phyloP scores from a whole-genome alignment of 2,329 filamentous ascomycete genomes.

The Colletotrichum scovillei region DNA sequence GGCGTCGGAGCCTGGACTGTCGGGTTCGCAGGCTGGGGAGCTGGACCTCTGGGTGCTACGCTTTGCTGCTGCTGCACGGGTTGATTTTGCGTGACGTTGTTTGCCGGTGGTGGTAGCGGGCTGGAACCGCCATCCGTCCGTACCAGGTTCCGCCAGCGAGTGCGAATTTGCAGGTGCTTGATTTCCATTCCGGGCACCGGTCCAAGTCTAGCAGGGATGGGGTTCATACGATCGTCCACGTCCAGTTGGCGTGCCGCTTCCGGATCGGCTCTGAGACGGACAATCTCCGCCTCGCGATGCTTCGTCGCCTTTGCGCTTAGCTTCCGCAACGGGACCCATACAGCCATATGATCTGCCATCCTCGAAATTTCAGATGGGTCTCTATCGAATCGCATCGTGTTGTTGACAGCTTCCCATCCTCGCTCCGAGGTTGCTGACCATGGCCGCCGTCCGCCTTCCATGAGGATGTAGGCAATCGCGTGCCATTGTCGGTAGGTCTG shows the following conservation, averaged over 20 bases:
- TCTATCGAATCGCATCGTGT: slow-evolving; percentile 47
- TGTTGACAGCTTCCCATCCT: slow-evolving; percentile 59
- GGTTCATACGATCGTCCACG: slow-evolving; percentile 57
- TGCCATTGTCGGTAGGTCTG: slow-evolving; percentile 65
- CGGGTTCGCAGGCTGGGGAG: slow-evolving; percentile 1
- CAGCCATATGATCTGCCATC: slow-evolving; percentile 57
- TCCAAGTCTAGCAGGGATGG: slow-evolving; percentile 58
- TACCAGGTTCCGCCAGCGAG: slow-evolving; percentile 64
- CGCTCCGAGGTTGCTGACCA: slow-evolving; percentile 63
- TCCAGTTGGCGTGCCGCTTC: slow-evolving; percentile 63
- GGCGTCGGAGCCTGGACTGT: not conserved
- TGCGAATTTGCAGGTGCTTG: slow-evolving; percentile 56
- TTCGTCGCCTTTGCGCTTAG: slow-evolving; percentile 63
- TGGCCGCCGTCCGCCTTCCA: slow-evolving; percentile 58
- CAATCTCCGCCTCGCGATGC: slow-evolving; percentile 63
- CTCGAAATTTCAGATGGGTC: slow-evolving; percentile 57
- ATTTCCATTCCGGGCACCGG: slow-evolving; percentile 59
- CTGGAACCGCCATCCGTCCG: slow-evolving; percentile 44
- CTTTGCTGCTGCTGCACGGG: not conserved
- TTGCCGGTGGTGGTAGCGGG: slow-evolving; percentile 38
- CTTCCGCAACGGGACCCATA: slow-evolving; percentile 66
- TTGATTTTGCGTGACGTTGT: not conserved
- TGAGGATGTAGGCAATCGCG: slow-evolving; percentile 60
- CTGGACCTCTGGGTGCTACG: not conserved
- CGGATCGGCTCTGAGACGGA: slow-evolving; percentile 58